phyloP scores from a whole-genome alignment of 139 green algal species.

The Volvox africanus region DNA sequence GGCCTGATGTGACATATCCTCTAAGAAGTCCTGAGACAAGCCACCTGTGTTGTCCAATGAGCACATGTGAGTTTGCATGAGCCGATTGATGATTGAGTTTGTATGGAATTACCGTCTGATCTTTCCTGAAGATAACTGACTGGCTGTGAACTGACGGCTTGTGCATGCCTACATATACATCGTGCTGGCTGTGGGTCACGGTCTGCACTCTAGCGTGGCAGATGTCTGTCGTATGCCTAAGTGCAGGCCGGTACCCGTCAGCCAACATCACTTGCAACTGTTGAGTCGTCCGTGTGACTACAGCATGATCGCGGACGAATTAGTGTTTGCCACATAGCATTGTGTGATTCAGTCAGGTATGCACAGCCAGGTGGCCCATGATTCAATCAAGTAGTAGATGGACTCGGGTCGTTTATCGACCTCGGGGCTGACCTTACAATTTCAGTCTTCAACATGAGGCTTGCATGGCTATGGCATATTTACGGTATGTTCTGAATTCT shows the following conservation, averaged over 20 bases:
- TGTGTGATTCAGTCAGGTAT: background rate
- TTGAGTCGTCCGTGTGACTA: constrained; percentile 41
- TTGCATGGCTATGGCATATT: no score
- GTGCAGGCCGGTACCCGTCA: background rate
- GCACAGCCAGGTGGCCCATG: background rate
- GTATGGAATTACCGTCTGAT: constrained; percentile 50
- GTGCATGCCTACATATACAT: background rate
- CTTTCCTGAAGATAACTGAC: constrained; percentile 17
- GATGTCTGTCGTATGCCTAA: background rate
- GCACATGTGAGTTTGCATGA: background rate
- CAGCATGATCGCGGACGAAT: constrained; percentile 26
- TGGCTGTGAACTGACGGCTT: constrained; percentile 36
- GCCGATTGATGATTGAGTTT: constrained; percentile 9
- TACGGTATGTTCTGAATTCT: no score
- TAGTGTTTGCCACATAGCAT: constrained; percentile 1
- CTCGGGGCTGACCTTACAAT: constrained; percentile 4
- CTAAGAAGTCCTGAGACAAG: constrained; percentile 50
- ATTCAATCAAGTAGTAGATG: constrained; percentile 46
- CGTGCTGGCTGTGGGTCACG: background rate
- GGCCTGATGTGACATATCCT: constrained; percentile 46
- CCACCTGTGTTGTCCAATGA: background rate
- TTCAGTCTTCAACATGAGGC: constrained; percentile 52
- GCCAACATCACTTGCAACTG: background rate
- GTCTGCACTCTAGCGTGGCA: background rate
- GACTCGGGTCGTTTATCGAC: background rate